phyloP scores from a whole-genome alignment of 441 rosid genomes.

The Erodium texanum region DNA sequence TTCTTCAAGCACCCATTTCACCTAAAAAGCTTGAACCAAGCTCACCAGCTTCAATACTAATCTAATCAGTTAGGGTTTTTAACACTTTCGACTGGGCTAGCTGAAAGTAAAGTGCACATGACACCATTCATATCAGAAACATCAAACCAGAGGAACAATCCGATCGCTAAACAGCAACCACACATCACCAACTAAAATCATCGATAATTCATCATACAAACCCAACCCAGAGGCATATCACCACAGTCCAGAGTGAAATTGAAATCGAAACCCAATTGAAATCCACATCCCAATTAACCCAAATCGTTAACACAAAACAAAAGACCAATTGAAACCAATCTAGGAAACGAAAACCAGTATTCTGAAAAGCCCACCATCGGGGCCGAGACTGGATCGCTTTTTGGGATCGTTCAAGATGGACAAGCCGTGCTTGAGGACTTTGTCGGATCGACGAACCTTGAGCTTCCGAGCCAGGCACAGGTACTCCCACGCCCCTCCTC shows the following conservation, averaged over 20 bases:
- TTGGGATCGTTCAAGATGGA: conserved; percentile 64
- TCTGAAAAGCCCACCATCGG: conserved; percentile 47
- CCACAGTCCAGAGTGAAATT: too few relatives aligned
- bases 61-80: neutral
- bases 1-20: neutral
- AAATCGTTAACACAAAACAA: neutral
- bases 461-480: conserved; percentile 84
- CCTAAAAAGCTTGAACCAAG: neutral
- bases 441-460: conserved; percentile 86
- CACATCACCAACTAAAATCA: conserved; percentile 1
- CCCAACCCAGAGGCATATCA: neutral
- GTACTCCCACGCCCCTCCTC: conserved; percentile 94
- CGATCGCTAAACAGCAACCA: neutral
- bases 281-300: neutral
- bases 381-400: conserved; percentile 73
- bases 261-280: neutral
- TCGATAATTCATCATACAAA: neutral
- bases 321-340: neutral
- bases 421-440: conserved; percentile 78
- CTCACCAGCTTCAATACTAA: neutral
- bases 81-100: too few relatives aligned
- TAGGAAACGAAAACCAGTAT: neutral
- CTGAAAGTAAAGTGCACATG: neutral
- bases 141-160: neutral
- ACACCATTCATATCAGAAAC: neutral